Conservation (phyloP, 164 flowering plant species). For the Kingdonia uniflora region DNA sequence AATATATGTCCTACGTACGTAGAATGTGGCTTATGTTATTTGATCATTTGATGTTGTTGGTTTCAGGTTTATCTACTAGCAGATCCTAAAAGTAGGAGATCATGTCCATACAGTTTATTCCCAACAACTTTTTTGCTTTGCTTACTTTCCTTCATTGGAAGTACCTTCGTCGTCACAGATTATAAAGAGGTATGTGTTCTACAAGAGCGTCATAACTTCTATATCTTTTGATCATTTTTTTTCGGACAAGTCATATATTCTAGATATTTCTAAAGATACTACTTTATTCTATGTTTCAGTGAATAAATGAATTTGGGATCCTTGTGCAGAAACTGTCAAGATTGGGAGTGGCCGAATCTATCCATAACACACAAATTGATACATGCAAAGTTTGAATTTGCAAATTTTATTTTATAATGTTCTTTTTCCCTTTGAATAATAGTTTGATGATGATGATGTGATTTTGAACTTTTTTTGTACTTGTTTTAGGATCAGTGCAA, state of each 20-base stretch:
- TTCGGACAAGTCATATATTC: too few species aligned
- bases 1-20: too few species aligned
- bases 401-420: background rate
- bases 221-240: background rate
- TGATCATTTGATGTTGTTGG: background rate
- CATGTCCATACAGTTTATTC: constrained; percentile 35
- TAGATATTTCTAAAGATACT: too few species aligned
- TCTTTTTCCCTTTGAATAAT: background rate
- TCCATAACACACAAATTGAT: constrained; percentile 16
- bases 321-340: constrained; percentile 37
- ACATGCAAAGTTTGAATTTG: constrained; percentile 41
- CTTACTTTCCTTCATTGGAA: constrained; percentile 28
- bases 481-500: constrained; percentile 42
- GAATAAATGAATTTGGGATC: background rate
- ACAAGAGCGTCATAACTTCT: too few species aligned
- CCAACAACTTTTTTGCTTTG: constrained; percentile 35
- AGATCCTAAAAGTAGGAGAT: constrained; percentile 38
- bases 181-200: constrained; percentile 23
- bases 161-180: constrained; percentile 20
- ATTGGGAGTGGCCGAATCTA: constrained; percentile 25
- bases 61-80: constrained; percentile 30
- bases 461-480: constrained; percentile 1
- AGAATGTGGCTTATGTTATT: background rate
- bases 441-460: background rate
- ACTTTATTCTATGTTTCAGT: too few species aligned